Evolutionary conservation across 2,329 filamentous ascomycete species (phyloP).

Genomic region (Talaromyces rugulosus): DNA sequence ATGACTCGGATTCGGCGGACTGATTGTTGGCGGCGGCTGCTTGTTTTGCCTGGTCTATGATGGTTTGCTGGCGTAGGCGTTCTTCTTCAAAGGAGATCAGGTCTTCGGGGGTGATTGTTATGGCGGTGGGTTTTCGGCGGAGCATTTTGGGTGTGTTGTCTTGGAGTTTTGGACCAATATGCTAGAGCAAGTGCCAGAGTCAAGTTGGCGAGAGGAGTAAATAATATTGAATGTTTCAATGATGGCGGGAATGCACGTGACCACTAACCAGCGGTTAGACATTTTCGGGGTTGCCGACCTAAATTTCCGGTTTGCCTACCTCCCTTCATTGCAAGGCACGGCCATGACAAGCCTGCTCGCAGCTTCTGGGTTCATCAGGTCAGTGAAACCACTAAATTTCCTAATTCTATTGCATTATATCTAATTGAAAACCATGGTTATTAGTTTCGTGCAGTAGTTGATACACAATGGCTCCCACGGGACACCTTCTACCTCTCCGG

Average conservation of each 20-base stretch:
- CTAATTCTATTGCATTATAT: not conserved
- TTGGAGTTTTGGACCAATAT: not conserved
- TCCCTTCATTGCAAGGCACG: not conserved
- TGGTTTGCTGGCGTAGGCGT: constrained; percentile 26
- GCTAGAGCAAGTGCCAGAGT: not conserved
- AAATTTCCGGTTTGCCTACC: not conserved
- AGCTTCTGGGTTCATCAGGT: not conserved
- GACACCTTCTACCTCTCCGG: constrained; percentile 1
- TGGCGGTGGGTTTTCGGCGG: constrained; percentile 49
- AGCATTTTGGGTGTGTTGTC: constrained; percentile 33
- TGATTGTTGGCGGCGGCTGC: not conserved
- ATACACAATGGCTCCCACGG: constrained; percentile 5
- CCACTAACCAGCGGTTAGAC: not conserved
- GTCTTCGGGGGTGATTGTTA: constrained; percentile 47
- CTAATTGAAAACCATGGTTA: not conserved
- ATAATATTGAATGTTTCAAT: constrained; percentile 1
- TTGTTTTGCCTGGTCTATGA: constrained; percentile 13
- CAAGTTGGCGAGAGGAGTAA: not conserved
- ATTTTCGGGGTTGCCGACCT: not conserved
- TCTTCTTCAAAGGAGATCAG: constrained; percentile 44
- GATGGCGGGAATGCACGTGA: constrained; percentile 6
- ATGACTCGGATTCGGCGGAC: not conserved
- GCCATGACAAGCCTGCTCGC: not conserved
- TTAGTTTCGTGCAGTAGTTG: not conserved
- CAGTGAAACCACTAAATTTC: not conserved